Base-by-base conservation (phyloP, 2,329 filamentous ascomycete species). In the Triangularia setosa region DNA sequence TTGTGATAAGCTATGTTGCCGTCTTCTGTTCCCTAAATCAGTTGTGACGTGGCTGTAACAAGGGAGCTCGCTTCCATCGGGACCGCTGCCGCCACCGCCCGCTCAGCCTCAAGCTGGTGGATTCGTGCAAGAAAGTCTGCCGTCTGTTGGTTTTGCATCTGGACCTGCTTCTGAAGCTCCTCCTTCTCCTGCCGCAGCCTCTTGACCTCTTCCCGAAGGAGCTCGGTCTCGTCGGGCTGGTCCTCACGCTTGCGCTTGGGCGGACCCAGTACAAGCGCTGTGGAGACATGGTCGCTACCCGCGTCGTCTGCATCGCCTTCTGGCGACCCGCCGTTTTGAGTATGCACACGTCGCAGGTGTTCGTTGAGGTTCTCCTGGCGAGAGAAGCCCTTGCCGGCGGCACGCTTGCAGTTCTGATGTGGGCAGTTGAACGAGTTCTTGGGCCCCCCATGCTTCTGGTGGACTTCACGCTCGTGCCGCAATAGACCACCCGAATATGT, bases 311-410 rank as follows among this genome's bases (percentile, higher is more conserved):
- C 78, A 33, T 80, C 79, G 25, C 74, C 74, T 18, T 72, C 75
- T 23, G 77, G 74, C 57, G 73, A 72, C 65, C 71, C 64, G 27
- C 74, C 77, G 48, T 80, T 79, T 57, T 83, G 81, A 52, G 84
- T 89, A 75, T 98, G 94, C n/a, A 96, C 91, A 25, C 94, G 88
- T 21, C 94, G 90, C 18, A 97, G 81, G 77, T 98, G 94, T 78
- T 98, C 94, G 74, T 94, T 93, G 3, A 97, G 82, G 72, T 98
- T 98, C 78, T 98, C 94, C 73, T 93, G 91, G 58, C 94, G 87
- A 8, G 93, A 96, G 76, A 98, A 98, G 23, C 93, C 93, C 72
- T 92, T 91, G 67, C 92, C 93, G 0, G 87, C 88, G 73, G 93
- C 91, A 40, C 94, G 90, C 75, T 97, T 97, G 83, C 94, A 98